A percentile compares a stretch with the other conserved stretches of the same genome.
Conservation (phyloP, 1,139 yeast species). For the Zhuliangozyma blackwelliae region DNA sequence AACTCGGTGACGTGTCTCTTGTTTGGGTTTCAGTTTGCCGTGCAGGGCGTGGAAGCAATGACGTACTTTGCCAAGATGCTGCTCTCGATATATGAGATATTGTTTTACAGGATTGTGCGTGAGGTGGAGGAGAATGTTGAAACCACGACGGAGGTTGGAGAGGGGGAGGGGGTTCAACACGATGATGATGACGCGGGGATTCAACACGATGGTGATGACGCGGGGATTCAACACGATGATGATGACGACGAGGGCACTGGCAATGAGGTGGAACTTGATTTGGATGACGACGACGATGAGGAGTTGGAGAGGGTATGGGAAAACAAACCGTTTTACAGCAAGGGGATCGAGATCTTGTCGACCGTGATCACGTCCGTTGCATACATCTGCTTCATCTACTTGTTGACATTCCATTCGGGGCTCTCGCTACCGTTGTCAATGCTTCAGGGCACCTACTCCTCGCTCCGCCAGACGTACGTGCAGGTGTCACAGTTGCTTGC, state of each 20-base stretch:
- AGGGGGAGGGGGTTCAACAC: slow-evolving; percentile 19
- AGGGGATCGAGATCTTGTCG: slow-evolving; percentile 52
- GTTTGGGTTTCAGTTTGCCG: slow-evolving; percentile 75
- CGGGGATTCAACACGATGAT: slow-evolving; percentile 8
- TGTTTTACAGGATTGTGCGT: slow-evolving; percentile 18
- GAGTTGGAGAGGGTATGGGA: slow-evolving; percentile 69
- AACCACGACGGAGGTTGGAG: slow-evolving; percentile 4
- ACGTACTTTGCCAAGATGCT: slow-evolving; percentile 45
- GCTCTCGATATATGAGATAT: slow-evolving; percentile 57
- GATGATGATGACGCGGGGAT: slow-evolving; percentile 36
- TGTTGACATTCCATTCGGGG: slow-evolving; percentile 45
- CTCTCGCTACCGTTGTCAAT: slow-evolving; percentile 64
- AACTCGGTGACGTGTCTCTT: slow-evolving; percentile 51
- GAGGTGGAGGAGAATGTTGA: slow-evolving; percentile 8
- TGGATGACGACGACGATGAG: slow-evolving; percentile 36
- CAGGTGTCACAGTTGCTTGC: slow-evolving; percentile 51
- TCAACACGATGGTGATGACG: slow-evolving; percentile 6
- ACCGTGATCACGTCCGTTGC: slow-evolving; percentile 37
- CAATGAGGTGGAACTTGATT: slow-evolving; percentile 7
- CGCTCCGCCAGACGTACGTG: slow-evolving; percentile 45
- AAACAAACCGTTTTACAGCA: slow-evolving; percentile 56
- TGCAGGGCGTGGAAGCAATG: slow-evolving; percentile 55
- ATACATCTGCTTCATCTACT: slow-evolving; percentile 31
- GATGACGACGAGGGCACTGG: slow-evolving; percentile 6
- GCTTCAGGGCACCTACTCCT: slow-evolving; percentile 60